Evolutionary conservation across 2,329 filamentous ascomycete genomes (phyloP).

Genomic region (Aspergillus tamarii): DNA sequence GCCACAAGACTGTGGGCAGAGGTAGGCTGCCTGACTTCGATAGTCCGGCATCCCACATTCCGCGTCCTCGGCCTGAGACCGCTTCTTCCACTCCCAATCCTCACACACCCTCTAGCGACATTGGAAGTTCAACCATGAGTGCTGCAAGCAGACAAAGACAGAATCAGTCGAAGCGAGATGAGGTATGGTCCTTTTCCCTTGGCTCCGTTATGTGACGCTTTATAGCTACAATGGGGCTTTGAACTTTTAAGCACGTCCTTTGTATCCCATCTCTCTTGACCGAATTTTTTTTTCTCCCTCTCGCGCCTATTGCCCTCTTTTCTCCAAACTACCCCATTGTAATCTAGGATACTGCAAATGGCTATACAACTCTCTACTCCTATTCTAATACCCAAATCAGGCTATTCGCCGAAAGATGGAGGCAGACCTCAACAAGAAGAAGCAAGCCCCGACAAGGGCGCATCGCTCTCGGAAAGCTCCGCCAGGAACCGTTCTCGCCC

Average conservation of each 20-base stretch:
- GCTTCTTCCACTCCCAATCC: slow-evolving; percentile 40
- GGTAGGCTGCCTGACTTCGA: slow-evolving; percentile 57
- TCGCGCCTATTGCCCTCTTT: background rate
- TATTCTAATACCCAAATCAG: slow-evolving; percentile 51
- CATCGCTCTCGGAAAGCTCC: slow-evolving; percentile 90
- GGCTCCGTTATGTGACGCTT: slow-evolving; percentile 22
- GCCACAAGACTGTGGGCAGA: slow-evolving; percentile 55
- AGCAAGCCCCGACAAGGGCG: slow-evolving; percentile 74
- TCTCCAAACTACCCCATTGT: slow-evolving; percentile 3
- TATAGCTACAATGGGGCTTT: background rate
- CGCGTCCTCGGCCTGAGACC: slow-evolving; percentile 61
- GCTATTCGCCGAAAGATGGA: slow-evolving; percentile 97
- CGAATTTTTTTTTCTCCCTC: background rate
- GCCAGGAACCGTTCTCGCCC: slow-evolving; percentile 90
- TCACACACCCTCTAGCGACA: slow-evolving; percentile 53
- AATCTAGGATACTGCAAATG: background rate
- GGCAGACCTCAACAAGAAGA: slow-evolving; percentile 97
- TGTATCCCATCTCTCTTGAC: background rate
- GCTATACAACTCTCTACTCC: background rate
- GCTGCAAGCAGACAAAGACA: slow-evolving; percentile 86
- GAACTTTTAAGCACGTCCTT: background rate
- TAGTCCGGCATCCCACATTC: slow-evolving; percentile 61
- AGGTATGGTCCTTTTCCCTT: slow-evolving; percentile 60
- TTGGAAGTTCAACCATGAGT: slow-evolving; percentile 72
- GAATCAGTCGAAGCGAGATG: slow-evolving; percentile 97